Base-by-base conservation (phyloP, 805 yeast genomes). In the Metschnikowia aberdeeniae region DNA sequence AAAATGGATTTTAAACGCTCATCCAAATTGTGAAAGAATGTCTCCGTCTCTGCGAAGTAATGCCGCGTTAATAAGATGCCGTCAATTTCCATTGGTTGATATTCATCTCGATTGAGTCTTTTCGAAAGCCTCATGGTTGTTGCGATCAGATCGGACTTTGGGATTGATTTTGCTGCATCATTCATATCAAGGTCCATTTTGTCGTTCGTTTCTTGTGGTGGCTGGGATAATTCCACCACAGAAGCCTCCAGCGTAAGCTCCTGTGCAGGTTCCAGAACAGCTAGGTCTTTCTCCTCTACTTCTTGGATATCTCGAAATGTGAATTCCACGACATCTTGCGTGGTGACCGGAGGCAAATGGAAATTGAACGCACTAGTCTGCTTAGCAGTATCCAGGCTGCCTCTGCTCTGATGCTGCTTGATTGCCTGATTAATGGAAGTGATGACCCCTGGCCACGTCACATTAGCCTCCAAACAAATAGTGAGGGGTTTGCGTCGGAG, bases 341-440 rank as follows among this genome's bases (percentile, higher is more conserved):
- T 73, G 3, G 63, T 66, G 30, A 75, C 79, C 0, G 78, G 66
- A 26, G 78, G 67, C 11, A 66, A 53, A 51, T 84, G 83, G 0
- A 78, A 74, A 52, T 83, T 88, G 27, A 71, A 58, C 51, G 66
- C 77, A 5, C 72, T 55, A 35, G 72, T 76, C 3, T 72, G 62
- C 47, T 70, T 75, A 3, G 78, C 38, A 9, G 56, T 40, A 6
- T 60, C 62, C 36, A 67, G 72, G 1, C 64, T 65, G 8, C 64
- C 67, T 52, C 66, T 62, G 36, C 66, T 70, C 24, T 64, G 68
- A 3, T 28, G 37, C 3, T 52, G 51, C 19, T 64, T 61, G 17
- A 75, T 55, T 36, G 67, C 70, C 8, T 56, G 54, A 27, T 70
- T 72, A 6, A 70, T 50, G 11, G 64, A 49, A 7, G 64, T 62